Percentiles rank a stretch among this genome's conserved stretches.
Evolutionary conservation across 2,329 filamentous ascomycete species (phyloP).

Genomic region (Biscogniauxia sp.): DNA sequence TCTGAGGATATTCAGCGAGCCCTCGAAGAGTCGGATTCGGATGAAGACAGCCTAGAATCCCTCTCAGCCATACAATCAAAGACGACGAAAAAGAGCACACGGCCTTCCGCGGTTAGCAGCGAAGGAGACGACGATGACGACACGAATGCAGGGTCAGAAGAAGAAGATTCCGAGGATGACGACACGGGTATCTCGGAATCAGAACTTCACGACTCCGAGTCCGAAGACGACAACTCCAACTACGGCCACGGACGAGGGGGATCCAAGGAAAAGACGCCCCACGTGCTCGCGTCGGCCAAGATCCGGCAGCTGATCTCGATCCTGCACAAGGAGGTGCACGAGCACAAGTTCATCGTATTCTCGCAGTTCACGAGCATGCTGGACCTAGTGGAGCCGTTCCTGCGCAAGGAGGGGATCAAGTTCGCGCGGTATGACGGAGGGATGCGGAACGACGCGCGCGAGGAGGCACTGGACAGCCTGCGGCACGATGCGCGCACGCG

Average conservation of each 20-base stretch:
- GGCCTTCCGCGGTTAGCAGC: constrained; percentile 4
- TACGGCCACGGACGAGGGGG: constrained; percentile 32
- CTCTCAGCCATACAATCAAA: constrained; percentile 26
- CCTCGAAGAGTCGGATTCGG: constrained; percentile 28
- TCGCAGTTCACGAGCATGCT: constrained; percentile 99
- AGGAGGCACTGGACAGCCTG: constrained; percentile 77
- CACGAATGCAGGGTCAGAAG: constrained; percentile 19
- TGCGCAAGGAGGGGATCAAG: constrained; percentile 68
- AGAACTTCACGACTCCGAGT: constrained; percentile 39
- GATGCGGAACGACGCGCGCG: constrained; percentile 91
- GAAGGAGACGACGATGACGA: constrained; percentile 18
- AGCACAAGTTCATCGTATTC: constrained; percentile 98
- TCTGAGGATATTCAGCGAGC: constrained; percentile 28
- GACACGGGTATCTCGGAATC: constrained; percentile 39
- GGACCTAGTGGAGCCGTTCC: constrained; percentile 90
- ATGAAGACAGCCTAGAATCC: constrained; percentile 29
- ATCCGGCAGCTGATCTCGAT: constrained; percentile 83
- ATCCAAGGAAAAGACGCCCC: constrained; percentile 43
- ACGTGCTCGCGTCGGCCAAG: constrained; percentile 77
- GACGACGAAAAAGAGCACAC: constrained; percentile 18
- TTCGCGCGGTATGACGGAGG: constrained; percentile 91
- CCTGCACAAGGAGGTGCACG: constrained; percentile 70
- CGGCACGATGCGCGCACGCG: constrained; percentile 73
- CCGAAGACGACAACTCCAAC: constrained; percentile 38
- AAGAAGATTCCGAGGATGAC: constrained; percentile 28